phyloP scores from a whole-genome alignment of 2,329 filamentous ascomycete species.

The Chrysoporthe deuterocubensis region DNA sequence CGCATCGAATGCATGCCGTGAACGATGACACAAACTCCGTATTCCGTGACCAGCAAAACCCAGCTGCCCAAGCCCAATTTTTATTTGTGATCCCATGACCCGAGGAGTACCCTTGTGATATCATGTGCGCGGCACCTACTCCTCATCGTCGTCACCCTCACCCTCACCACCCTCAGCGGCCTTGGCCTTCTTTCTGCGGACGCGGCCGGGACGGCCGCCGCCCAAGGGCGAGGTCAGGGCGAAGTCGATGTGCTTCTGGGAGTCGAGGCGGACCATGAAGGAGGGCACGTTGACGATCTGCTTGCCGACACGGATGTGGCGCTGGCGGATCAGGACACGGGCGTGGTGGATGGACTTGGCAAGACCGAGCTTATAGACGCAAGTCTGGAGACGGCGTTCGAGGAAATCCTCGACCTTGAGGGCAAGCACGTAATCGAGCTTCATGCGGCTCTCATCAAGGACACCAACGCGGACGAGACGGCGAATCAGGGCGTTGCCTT shows the following conservation, averaged over 20 bases:
- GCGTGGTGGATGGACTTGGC: constrained; percentile 99
- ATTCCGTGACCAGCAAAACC: constrained; percentile 29
- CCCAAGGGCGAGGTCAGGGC: constrained; percentile 96
- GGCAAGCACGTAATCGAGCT: constrained; percentile 99
- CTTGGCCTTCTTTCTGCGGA: constrained; percentile 99
- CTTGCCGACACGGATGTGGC: constrained; percentile 99
- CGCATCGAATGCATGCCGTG: constrained; percentile 23
- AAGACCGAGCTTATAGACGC: constrained; percentile 99
- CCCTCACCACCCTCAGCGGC: constrained; percentile 85
- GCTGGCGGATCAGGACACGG: constrained; percentile 98
- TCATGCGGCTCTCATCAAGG: constrained; percentile 99
- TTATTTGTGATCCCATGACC: constrained; percentile 18
- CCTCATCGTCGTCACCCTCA: constrained; percentile 82
- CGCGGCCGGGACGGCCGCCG: constrained; percentile 94
- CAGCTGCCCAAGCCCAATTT: constrained; percentile 29
- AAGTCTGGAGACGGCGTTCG: constrained; percentile 99
- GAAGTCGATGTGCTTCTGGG: constrained; percentile 99
- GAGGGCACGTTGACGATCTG: constrained; percentile 99
- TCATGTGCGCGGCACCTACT: constrained; percentile 51
- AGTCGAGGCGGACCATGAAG: constrained; percentile 99
- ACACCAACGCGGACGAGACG: constrained; percentile 99
- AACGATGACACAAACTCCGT: constrained; percentile 30
- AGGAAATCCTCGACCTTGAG: constrained; percentile 99
- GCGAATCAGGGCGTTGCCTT: constrained; percentile 99
- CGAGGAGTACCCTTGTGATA: constrained; percentile 8